phyloP scores from a whole-genome alignment of 352 stramenopile species.

The Phytopythium ostracodes region DNA sequence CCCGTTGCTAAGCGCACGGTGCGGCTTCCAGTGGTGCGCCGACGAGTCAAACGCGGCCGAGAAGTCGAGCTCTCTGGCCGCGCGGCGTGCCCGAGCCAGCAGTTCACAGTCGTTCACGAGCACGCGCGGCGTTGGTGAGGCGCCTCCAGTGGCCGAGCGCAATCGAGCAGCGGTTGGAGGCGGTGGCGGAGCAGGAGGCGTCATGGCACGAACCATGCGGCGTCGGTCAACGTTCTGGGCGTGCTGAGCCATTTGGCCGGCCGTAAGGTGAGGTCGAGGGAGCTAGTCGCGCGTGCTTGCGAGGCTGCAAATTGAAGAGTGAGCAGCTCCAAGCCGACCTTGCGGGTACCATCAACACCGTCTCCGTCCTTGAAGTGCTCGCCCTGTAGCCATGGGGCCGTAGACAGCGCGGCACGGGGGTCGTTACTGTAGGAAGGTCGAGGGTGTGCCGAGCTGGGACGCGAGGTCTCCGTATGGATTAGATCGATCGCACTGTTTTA shows the following conservation, averaged over 20 bases:
- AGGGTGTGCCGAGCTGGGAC: too few species aligned
- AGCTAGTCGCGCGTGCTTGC: too few species aligned
- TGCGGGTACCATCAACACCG: too few species aligned
- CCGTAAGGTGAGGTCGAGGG: too few species aligned
- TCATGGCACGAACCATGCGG: too few species aligned
- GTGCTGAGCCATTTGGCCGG: too few species aligned
- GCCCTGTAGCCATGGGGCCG: not conserved
- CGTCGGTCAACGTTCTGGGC: too few species aligned
- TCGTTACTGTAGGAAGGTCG: too few species aligned
- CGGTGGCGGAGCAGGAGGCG: too few species aligned
- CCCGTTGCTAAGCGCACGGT: not conserved
- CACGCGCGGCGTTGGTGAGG: not conserved
- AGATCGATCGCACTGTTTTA: not conserved
- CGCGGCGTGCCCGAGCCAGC: not conserved
- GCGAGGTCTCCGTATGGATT: not conserved
- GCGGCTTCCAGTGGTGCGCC: not conserved
- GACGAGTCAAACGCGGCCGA: not conserved
- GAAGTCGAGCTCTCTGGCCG: not conserved
- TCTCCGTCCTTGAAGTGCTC: not conserved
- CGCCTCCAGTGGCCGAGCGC: conserved; percentile 13
- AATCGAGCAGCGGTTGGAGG: not conserved
- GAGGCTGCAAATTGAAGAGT: too few species aligned
- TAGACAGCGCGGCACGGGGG: not conserved
- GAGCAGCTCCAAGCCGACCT: too few species aligned
- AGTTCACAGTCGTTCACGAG: not conserved